These are phyloP conservation scores for Lentinus polychrous DNA, from an alignment of 1,284 basidiomycete genomes.

Conservation along the genomic window DNA sequence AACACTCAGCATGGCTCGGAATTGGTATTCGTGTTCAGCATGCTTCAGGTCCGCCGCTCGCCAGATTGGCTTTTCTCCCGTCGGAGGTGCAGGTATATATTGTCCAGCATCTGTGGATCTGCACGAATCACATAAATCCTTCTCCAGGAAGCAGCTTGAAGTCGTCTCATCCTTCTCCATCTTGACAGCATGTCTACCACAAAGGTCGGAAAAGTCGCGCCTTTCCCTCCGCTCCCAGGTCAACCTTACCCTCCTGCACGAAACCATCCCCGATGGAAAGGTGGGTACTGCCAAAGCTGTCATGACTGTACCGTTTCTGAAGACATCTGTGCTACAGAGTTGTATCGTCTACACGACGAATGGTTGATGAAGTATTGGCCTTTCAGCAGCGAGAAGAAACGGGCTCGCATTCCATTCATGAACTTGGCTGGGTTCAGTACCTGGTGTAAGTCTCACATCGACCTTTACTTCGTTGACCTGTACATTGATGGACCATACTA, in stretches of 20 bases:
- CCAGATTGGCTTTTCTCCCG: too few species aligned
- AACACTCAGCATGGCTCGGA: too few species aligned
- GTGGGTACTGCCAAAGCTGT: background rate
- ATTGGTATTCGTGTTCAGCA: too few species aligned
- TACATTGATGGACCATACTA: background rate
- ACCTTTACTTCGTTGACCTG: constrained; percentile 1
- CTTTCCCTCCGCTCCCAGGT: constrained; percentile 6
- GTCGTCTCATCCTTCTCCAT: background rate
- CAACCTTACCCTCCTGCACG: constrained; percentile 7
- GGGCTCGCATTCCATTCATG: constrained; percentile 7
- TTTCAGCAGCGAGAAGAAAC: constrained; percentile 7
- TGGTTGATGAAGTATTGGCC: constrained; percentile 8
- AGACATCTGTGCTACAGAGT: background rate
- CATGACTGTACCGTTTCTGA: background rate
- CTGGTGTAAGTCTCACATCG: constrained; percentile 6
- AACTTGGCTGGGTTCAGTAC: constrained; percentile 8
- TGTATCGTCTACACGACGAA: constrained; percentile 8
- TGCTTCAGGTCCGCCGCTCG: too few species aligned
- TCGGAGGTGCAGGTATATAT: too few species aligned
- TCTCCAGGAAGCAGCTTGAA: too few species aligned
- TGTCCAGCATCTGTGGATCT: too few species aligned
- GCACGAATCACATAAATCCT: background rate
- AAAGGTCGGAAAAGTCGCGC: constrained; percentile 6
- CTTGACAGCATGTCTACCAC: constrained; percentile 2
- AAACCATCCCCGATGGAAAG: constrained; percentile 9